A percentile compares a stretch with the other conserved stretches of the same genome.
These are phyloP conservation scores for Rhodotorula sp. DNA, from an alignment of 1,284 basidiomycete species.

Conservation along the genomic window DNA sequence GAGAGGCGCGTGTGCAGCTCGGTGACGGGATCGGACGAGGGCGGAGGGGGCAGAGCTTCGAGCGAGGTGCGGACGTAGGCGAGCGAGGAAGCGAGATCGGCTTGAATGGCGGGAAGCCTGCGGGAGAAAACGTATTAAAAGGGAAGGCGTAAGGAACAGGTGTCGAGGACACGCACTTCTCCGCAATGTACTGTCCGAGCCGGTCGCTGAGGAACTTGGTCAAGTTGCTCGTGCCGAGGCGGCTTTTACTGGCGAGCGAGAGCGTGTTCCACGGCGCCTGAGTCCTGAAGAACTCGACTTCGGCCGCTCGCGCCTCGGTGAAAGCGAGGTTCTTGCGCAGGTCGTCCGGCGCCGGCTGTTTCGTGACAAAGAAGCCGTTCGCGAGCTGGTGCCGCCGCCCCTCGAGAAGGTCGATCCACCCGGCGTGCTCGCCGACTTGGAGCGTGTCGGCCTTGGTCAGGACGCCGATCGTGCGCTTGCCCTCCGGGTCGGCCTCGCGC, in stretches of 20 bases:
- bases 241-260: not conserved
- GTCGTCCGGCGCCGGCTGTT: slow-evolving; percentile 64
- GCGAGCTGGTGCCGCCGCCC: slow-evolving; percentile 49
- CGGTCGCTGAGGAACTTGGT: not conserved
- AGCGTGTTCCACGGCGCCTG: not conserved
- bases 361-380: slow-evolving; percentile 72
- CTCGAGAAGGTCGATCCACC: slow-evolving; percentile 59
- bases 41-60: slow-evolving; percentile 53
- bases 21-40: slow-evolving; percentile 53
- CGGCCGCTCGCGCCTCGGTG: slow-evolving; percentile 61
- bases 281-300: slow-evolving; percentile 64
- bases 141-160: too few species aligned
- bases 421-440: slow-evolving; percentile 61
- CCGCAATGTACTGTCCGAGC: not conserved
- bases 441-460: slow-evolving; percentile 79
- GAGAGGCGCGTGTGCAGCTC: slow-evolving; percentile 54
- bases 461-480: slow-evolving; percentile 70
- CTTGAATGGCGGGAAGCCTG: slow-evolving; percentile 65
- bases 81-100: slow-evolving; percentile 53
- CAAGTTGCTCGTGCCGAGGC: not conserved
- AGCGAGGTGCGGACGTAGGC: slow-evolving; percentile 57
- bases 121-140: slow-evolving; percentile 50
- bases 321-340: slow-evolving; percentile 62
- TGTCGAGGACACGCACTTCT: not conserved
- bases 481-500: slow-evolving; percentile 60